phyloP scores from a whole-genome alignment of 495 filamentous ascomycete species.

The Penicillium verhagenii region DNA sequence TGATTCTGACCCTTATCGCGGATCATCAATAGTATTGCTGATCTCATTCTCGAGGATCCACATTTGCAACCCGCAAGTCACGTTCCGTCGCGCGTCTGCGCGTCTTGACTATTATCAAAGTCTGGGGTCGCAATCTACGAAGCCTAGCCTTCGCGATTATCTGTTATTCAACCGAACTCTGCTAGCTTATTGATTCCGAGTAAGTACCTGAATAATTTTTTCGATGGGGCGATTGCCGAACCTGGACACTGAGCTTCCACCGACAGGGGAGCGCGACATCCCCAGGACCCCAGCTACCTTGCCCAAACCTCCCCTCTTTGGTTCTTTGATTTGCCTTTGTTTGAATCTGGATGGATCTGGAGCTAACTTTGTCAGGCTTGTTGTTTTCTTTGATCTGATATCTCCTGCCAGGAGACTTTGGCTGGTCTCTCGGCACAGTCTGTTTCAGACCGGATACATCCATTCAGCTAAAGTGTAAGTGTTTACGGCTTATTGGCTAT shows the following conservation, averaged over 20 bases:
- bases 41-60: conserved; percentile 9
- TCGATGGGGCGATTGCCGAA: neutral
- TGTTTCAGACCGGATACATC: neutral
- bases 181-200: too few relatives aligned
- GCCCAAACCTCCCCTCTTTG: neutral
- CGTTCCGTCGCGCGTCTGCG: conserved; percentile 33
- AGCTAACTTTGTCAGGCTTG: neutral
- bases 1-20: neutral
- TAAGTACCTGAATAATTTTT: neutral
- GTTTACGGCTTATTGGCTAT: neutral
- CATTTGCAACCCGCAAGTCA: conserved; percentile 15
- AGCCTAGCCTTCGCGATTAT: neutral
- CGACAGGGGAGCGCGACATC: neutral
- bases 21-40: neutral
- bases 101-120: conserved; percentile 18
- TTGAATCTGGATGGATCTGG: neutral
- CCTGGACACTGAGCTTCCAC: neutral
- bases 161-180: neutral
- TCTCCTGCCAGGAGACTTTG: neutral
- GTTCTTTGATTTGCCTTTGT: neutral
- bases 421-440: neutral
- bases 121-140: conserved; percentile 22
- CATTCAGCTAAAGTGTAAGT: neutral
- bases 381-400: neutral
- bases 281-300: neutral